Base-by-base conservation (phyloP, 306 rosid species). In the Prinsepia uniflora region DNA sequence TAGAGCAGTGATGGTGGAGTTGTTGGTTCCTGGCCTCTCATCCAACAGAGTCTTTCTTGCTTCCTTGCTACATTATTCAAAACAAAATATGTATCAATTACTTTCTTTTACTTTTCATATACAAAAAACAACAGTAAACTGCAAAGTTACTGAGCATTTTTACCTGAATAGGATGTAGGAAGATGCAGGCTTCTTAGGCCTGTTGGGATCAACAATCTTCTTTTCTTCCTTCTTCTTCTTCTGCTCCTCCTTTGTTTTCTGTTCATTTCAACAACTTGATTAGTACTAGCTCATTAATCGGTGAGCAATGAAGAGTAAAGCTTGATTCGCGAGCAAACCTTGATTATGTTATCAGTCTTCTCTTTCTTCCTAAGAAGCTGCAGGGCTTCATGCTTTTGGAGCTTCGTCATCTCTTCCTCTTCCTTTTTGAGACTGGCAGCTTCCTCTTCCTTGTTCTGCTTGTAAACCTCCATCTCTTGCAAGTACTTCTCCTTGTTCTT, bases 301-400 rank as follows among this genome's bases (percentile, higher is more conserved):
- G 7, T 55, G 17, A 14, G 10, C 7, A 13, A 12, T 6, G 22
- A 4, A 0, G 3, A 0, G 20, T 10, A 56, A 11, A 43, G 11
- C 15, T 52, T 39, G 48, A 1, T 49, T 54, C 36, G 36, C 36
- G 3, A 56, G 66, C 34, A 57, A 17, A 88, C 98, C 92, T 95
- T 91, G 78, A 89, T 86, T 3, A 91, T 80, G 44, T 86, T 89
- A 3, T 95, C 89, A 52, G 91, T 87, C 81, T 91, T 94, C 84
- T 94, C 97, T 81, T 94, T 94, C 79, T 94, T 91, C 90, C 84
- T 94, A 7, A 94, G 92, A 30, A 91, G 68, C 43, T 79, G 90
- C 80, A 91, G 43, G 47, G 96, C 97, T 78, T 94, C 96, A 40
- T 89, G 96, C 77, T 86, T 94, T 75, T 91, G 96, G 62, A 91